Conservation (phyloP, 116 monocot species). For the Trichopus zeylanicus region DNA sequence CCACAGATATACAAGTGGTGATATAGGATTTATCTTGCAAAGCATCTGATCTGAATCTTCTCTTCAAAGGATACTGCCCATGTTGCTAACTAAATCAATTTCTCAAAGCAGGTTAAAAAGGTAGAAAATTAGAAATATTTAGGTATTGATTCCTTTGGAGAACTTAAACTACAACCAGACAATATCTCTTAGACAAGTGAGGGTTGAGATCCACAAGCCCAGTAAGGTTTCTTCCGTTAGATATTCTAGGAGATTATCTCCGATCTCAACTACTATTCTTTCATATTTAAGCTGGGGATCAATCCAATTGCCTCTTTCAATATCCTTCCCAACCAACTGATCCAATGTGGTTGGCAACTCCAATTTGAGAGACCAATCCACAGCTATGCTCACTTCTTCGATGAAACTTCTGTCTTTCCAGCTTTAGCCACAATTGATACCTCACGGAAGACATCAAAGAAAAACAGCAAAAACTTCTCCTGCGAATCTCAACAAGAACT, state of each 20-base stretch:
- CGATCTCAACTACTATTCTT: constrained; percentile 11
- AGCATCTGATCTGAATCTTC: too few relatives aligned
- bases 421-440: constrained; percentile 6
- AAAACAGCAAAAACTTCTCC: constrained; percentile 12
- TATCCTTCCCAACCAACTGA: constrained; percentile 28
- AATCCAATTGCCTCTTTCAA: constrained; percentile 38
- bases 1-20: too few relatives aligned
- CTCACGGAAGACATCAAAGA: constrained; percentile 29
- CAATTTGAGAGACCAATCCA: constrained; percentile 22
- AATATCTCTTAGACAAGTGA: background rate
- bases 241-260: constrained; percentile 22
- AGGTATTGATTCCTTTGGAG: too few relatives aligned
- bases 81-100: too few relatives aligned
- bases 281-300: constrained; percentile 23
- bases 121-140: too few relatives aligned
- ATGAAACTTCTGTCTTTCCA: constrained; percentile 21
- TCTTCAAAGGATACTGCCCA: too few relatives aligned
- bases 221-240: constrained; percentile 36
- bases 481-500: constrained; percentile 25
- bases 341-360: constrained; percentile 33
- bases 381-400: constrained; percentile 31
- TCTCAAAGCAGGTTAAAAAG: too few relatives aligned
- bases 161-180: background rate
- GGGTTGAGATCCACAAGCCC: constrained; percentile 27
- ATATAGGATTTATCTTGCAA: too few relatives aligned